Evolutionary conservation across 176 grass and related monocot genomes (phyloP).

Genomic region (Triticum timopheevii): DNA sequence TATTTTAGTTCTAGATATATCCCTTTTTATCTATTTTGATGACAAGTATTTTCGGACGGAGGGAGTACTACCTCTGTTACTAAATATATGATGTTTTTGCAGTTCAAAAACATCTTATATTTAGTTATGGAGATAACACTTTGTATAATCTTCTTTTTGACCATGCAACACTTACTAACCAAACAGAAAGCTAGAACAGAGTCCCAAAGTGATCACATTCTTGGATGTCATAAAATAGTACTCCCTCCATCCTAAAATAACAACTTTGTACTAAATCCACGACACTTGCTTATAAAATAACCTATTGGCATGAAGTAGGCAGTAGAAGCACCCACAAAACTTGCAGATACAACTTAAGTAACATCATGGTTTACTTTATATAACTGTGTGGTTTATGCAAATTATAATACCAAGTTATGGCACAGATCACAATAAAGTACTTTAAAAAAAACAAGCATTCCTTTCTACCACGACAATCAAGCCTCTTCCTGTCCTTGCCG

Average conservation of each 20-base stretch:
- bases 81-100: too few relatives aligned
- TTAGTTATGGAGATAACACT: background rate
- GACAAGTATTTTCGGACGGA: too few relatives aligned
- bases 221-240: background rate
- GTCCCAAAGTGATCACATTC: background rate
- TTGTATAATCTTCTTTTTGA: background rate
- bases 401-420: background rate
- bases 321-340: background rate
- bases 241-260: background rate
- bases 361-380: background rate
- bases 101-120: too few relatives aligned
- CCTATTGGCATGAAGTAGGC: background rate
- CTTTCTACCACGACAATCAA: too few relatives aligned
- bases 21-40: too few relatives aligned
- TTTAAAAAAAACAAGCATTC: background rate
- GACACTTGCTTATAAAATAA: background rate
- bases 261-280: too few relatives aligned
- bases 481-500: too few relatives aligned
- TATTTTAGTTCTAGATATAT: too few relatives aligned
- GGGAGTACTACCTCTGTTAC: too few relatives aligned
- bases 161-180: constrained; percentile 12
- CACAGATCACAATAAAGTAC: constrained; percentile 10
- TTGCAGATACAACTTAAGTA: constrained; percentile 21
- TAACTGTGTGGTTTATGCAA: background rate
- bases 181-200: background rate